These are phyloP conservation scores for Achaetomium macrosporum DNA, from an alignment of 2,329 filamentous ascomycete species.

Conservation along the genomic window DNA sequence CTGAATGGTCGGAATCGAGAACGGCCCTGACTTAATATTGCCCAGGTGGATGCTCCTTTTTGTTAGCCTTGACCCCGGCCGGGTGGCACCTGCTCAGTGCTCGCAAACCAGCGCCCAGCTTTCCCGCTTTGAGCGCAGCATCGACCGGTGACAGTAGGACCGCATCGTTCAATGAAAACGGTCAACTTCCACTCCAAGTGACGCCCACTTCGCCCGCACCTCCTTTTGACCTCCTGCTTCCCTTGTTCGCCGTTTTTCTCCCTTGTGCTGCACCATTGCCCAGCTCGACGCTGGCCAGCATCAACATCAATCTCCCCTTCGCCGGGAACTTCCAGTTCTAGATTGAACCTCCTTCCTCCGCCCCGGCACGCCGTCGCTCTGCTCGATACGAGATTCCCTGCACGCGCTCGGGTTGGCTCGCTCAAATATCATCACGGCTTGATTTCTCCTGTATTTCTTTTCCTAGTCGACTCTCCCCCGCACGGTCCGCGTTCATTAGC, in stretches of 20 bases:
- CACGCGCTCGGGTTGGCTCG: not conserved
- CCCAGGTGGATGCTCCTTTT: conserved; percentile 17
- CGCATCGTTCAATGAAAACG: conserved; percentile 20
- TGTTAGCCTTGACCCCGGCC: conserved; percentile 17
- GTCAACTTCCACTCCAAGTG: conserved; percentile 15
- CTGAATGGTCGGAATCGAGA: conserved; percentile 16
- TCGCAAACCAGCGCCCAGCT: conserved; percentile 11
- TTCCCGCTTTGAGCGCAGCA: conserved; percentile 17
- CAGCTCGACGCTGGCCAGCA: conserved; percentile 21
- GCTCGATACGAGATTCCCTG: conserved; percentile 8
- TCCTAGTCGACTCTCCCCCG: not conserved
- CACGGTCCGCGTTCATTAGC: conserved; percentile 1
- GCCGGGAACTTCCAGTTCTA: conserved; percentile 8
- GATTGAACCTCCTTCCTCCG: not conserved
- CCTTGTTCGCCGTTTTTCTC: conserved; percentile 10
- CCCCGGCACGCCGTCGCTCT: conserved; percentile 13
- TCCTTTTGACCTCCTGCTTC: conserved; percentile 11
- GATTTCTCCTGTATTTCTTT: not conserved
- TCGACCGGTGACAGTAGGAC: conserved; percentile 16
- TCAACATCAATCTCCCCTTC: conserved; percentile 13
- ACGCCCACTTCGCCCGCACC: conserved; percentile 7
- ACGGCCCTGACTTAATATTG: conserved; percentile 18
- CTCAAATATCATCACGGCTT: conserved; percentile 3
- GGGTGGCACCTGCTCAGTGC: conserved; percentile 17
- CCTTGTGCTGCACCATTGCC: conserved; percentile 12